Base-by-base conservation (phyloP, 176 grass and related monocot species). In the Sorghum bicolor region DNA sequence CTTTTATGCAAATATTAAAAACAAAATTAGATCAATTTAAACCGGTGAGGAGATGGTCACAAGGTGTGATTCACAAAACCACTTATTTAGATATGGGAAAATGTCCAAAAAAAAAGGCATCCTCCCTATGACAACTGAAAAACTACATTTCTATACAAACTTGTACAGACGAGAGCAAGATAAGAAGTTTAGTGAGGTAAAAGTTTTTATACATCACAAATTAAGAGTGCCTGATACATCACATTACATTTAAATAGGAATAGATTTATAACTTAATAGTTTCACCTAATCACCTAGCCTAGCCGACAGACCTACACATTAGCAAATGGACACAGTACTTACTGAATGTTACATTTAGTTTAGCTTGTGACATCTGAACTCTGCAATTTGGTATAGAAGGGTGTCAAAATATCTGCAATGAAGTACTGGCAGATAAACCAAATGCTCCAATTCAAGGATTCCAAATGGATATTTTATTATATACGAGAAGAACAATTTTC, bases 301-400 rank as follows among this genome's bases (percentile, higher is more conserved):
- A 75, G 19, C 48, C 84, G 38, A 47, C 58, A 80, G 75, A 76
- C 66, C 74, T 86, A 74, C 47, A 83, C 31, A 74, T 86, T 37
- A 79, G 75, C 84, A 86, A 80, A 89, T 88, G n/a, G 76, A 80
- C 87, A 80, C 87, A 89, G 44, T 89, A 89, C 82, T 89, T 85
- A 89, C 87, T 89, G 62, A 89, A 75, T 84, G 69, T 80, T 74
- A 88, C 60, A 75, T 84, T 80, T 84, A 82, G 72, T 88, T 84
- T 80, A 88, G 81, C 81, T 83, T 86, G 68, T 90, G 80, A 90
- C 40, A 87, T 87, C 80, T 83, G 88, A 90, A 90, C 75, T 84
- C 84, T 90, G 75, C 9, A 25, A 87, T 84, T 90, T 87, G 75
- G 63, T 90, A 90, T 84, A 83, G 68, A 90, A 90, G 80, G 75